These are phyloP conservation scores for Coniochaeta ligniaria DNA, from an alignment of 2,329 filamentous ascomycete genomes.

Conservation along the genomic window DNA sequence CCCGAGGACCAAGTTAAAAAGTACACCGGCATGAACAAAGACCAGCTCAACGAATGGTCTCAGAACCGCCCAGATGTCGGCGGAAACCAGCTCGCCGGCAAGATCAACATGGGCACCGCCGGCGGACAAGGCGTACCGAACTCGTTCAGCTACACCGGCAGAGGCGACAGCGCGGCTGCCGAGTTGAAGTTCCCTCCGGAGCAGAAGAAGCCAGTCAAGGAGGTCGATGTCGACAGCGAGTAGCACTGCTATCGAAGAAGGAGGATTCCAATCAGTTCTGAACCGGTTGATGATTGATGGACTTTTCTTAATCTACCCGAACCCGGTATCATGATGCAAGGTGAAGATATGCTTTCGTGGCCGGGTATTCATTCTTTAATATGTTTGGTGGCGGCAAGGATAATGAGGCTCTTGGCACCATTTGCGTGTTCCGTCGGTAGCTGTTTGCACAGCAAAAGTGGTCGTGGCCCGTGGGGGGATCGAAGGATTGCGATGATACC, in stretches of 20 bases:
- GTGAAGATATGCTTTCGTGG: not conserved
- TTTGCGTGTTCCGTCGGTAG: not conserved
- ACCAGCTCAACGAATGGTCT: not conserved
- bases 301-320: not conserved
- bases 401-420: not conserved
- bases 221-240: not conserved
- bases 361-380: not conserved
- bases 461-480: not conserved
- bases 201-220: not conserved
- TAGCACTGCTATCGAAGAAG: not conserved
- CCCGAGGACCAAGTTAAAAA: not conserved
- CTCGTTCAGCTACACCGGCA: not conserved
- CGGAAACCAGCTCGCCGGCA: not conserved
- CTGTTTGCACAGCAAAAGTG: not conserved
- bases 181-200: not conserved
- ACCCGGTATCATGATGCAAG: not conserved
- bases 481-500: not conserved
- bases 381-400: not conserved
- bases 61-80: not conserved
- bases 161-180: not conserved
- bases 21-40: not conserved
- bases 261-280: not conserved
- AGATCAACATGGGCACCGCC: slow-evolving; percentile 1
- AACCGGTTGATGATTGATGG: not conserved
- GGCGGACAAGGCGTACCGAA: not conserved